Evolutionary conservation across 1,139 yeast genomes (phyloP), one percentile per base, ranked within the genome.

Genomic region (Pichia inconspicua): DNA sequence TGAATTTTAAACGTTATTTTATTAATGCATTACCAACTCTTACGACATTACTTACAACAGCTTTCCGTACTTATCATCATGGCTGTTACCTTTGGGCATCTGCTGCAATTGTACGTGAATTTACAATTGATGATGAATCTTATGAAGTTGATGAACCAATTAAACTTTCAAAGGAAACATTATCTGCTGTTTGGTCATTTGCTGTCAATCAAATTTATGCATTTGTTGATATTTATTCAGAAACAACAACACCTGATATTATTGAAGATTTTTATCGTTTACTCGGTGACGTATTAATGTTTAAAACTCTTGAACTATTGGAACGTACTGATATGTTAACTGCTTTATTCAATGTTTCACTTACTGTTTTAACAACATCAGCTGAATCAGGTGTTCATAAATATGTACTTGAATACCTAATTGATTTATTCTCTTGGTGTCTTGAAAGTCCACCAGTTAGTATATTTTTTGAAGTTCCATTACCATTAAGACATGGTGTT

Each of bases 61-160:
- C 94, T 6, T 90, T 88, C 67, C 74, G 80, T 44, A 67, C 70
- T 43, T 83, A 83, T 34, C 78, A 80, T 41, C 78, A 70, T 60
- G 97, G 97, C 2, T 86, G 96, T 63, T 90, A 84, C 62, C 69
- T 90, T 50, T 90, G 96, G 94, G 94, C 87, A 17, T 83, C 95
- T 3, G 97, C 96, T 5, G 76, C 86, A 5, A 70, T 88, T 31
- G 78, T 90, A 47, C 78, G 88, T 52, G 94, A 86, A 54, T 89
- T 77, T 65, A 55, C 59, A 14, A 63, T 58, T 15, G 49, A 46
- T 38, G 40, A 41, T 25, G 48, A 45, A 35, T 15, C 19, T 8
- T 34, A 15, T 34, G 48, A 47, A 25, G 15, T 30, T 12, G 48
- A 45, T 35, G 48, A 47, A 34, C 42, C 46, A 28, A 46, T 49